Percentiles rank a stretch among this genome's conserved stretches.
Evolutionary conservation across 2,329 filamentous ascomycete genomes (phyloP).

Genomic region (Chaetomium olivaceum): DNA sequence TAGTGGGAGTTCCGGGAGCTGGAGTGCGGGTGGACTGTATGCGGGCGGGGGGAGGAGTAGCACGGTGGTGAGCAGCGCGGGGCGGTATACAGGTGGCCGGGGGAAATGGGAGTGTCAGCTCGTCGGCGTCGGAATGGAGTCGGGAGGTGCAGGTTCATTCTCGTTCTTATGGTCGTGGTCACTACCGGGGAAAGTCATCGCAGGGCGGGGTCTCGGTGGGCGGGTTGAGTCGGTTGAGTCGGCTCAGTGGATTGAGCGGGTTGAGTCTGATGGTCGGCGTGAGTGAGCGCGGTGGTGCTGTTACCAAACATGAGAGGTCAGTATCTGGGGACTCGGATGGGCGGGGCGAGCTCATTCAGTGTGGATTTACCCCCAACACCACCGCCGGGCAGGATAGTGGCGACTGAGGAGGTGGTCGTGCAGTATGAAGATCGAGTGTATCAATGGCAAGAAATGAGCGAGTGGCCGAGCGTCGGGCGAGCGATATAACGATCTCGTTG

Average conservation of each 20-base stretch:
- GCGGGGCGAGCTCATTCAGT: background rate
- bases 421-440: conserved; percentile 27
- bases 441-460: background rate
- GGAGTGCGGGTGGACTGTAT: background rate
- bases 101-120: background rate
- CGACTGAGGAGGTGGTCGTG: conserved; percentile 30
- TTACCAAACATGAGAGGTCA: background rate
- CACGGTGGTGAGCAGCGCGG: background rate
- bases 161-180: background rate
- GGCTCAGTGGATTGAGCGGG: conserved; percentile 26
- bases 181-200: background rate
- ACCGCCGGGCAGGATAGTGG: conserved; percentile 30
- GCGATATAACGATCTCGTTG: background rate
- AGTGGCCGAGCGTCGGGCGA: background rate
- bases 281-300: background rate
- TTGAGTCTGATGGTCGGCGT: conserved; percentile 24
- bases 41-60: background rate
- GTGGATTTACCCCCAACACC: background rate
- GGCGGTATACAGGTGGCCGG: background rate
- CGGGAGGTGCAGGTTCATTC: background rate
- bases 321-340: background rate
- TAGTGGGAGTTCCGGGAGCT: too few relatives aligned
- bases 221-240: conserved; percentile 8
- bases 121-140: background rate
- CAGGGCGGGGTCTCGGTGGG: conserved; percentile 14